A percentile compares a stretch with the other conserved stretches of the same genome.
Conservation (phyloP, 805 yeast genomes). For the Wickerhamiella parazyma region DNA sequence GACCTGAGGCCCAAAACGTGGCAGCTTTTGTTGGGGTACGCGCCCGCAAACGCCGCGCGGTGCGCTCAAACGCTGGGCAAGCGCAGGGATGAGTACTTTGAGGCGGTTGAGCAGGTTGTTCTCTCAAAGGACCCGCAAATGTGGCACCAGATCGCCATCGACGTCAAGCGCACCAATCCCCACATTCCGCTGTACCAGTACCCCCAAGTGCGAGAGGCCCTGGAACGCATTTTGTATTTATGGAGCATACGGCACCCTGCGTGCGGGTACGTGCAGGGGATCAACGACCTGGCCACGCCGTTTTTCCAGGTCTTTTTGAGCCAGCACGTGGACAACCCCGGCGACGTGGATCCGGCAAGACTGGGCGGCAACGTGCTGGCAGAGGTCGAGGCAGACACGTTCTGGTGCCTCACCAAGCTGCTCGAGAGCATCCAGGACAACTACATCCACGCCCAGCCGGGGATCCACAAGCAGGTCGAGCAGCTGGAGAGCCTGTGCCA, state of each 20-base stretch:
- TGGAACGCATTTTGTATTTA: constrained; percentile 68
- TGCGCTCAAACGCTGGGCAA: constrained; percentile 55
- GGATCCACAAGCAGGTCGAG: constrained; percentile 79
- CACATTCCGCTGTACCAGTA: constrained; percentile 57
- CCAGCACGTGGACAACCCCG: constrained; percentile 56
- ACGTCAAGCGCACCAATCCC: constrained; percentile 89
- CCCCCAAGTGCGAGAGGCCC: constrained; percentile 58
- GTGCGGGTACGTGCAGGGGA: constrained; percentile 95
- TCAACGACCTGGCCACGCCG: constrained; percentile 87
- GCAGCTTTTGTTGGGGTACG: constrained; percentile 80
- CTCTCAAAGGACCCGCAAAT: constrained; percentile 58
- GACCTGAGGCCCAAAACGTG: constrained; percentile 71
- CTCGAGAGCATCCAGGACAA: constrained; percentile 93
- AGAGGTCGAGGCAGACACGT: constrained; percentile 85
- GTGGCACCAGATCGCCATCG: constrained; percentile 93
- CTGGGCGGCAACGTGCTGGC: constrained; percentile 42
- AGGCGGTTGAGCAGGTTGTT: constrained; percentile 58
- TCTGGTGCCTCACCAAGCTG: constrained; percentile 88
- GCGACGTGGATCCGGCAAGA: constrained; percentile 25
- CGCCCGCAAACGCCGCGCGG: constrained; percentile 73
- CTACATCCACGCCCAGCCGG: constrained; percentile 96
- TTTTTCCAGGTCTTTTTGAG: constrained; percentile 75
- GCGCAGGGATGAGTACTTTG: constrained; percentile 74
- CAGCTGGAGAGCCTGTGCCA: constrained; percentile 58
- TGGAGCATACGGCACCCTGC: constrained; percentile 98